Evolutionary conservation across 495 filamentous ascomycete species (phyloP), one percentile per base, ranked within the genome.

Genomic region (Annulohypoxylon stygium): DNA sequence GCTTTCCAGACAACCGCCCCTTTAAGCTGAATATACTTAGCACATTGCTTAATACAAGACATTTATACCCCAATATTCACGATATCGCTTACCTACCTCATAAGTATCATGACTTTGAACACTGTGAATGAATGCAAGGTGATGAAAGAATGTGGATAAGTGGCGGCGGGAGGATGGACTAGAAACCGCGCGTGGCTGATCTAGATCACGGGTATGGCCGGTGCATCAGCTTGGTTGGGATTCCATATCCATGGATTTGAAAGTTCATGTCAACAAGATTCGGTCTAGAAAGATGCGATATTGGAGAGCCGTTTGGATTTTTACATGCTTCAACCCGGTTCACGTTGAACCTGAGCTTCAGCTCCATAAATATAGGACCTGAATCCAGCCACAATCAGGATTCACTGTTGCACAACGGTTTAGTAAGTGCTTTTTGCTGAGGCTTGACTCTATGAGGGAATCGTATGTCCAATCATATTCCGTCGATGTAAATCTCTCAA

Each of bases 301-400:
- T 53, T 26, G 48, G 9, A 26, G 30, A 54, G 50, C 50, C 25
- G 50, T 54, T 54, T 26, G n/a, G 30, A 5, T 30, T 30, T 54
- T 33, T 54, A n/a, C 50, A 54, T 54, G 30, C 53, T 37, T n/a
- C 33, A 57, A 57, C 53, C 33, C 26, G 9, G 25, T 45, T 48
- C 45, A 41, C 23, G 23, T 48, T 41, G 11, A 45, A 26, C 33
- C 2, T 43, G 10, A 68, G 37, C 60, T 51, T 65, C 53, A 66
- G 54, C 65, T 61, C 55, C 45, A 37, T 57, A 48, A 61, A 51
- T 60, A 8, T 11, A 62, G 45, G 45, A 50, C 62, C 57, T 57
- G 30, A 18, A 12, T 63, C 25, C 16, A 61, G 61, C 55, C 69
- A 71, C 61, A 36, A 45, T 33, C 45, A 61, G 61, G 45, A 53